Evolutionary conservation across 78 protist species (phyloP).

Genomic region (Mastigamoeba balamuthi): DNA sequence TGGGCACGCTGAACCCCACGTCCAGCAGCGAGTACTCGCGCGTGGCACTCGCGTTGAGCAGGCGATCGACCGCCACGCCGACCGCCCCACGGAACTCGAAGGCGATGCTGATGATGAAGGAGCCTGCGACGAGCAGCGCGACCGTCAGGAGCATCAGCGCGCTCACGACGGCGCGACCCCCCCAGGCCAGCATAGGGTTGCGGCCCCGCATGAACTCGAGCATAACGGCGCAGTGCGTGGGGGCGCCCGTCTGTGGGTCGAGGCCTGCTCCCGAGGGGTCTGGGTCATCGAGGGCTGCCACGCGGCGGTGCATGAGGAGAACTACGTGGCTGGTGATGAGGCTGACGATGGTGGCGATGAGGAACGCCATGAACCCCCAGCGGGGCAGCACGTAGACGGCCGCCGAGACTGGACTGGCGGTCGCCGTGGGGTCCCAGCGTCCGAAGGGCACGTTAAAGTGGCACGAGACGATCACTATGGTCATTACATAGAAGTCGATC

Average conservation of each 20-base stretch:
- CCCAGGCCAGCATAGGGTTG: background rate
- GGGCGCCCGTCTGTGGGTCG: too few species aligned
- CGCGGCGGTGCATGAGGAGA: conserved; percentile 1
- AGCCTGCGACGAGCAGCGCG: too few species aligned
- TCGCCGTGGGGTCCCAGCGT: background rate
- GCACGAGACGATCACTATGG: conserved; percentile 22
- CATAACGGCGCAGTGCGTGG: too few species aligned
- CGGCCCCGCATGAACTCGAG: background rate
- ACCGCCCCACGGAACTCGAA: too few species aligned
- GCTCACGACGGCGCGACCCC: too few species aligned
- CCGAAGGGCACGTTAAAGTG: background rate
- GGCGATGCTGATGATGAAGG: too few species aligned
- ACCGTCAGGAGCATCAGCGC: too few species aligned
- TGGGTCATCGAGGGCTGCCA: background rate
- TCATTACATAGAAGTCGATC: conserved; percentile 23
- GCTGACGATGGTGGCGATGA: conserved; percentile 21
- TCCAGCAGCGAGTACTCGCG: background rate
- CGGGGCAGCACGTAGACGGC: conserved; percentile 7
- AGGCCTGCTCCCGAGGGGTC: background rate
- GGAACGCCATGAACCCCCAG: conserved; percentile 16
- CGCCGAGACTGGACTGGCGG: too few species aligned
- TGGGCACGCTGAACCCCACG: background rate
- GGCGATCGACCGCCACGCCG: too few species aligned
- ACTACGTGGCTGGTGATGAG: conserved; percentile 11
- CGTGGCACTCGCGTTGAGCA: too few species aligned